phyloP scores from a whole-genome alignment of 1,284 basidiomycete species.

The Boletus holoroseus region DNA sequence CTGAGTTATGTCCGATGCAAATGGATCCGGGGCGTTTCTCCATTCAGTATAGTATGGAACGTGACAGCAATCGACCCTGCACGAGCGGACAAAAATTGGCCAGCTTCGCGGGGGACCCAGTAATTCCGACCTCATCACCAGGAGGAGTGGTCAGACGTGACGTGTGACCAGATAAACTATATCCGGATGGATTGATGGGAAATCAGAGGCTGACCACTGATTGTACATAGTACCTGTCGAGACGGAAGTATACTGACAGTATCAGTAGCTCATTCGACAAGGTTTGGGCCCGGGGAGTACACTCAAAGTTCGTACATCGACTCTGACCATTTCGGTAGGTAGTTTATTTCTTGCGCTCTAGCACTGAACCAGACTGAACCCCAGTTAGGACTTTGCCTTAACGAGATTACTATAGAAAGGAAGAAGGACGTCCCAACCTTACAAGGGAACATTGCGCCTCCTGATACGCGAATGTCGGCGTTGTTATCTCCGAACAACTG shows the following conservation, averaged over 20 bases:
- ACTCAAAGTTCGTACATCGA: background rate
- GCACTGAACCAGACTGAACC: background rate
- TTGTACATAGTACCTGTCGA: background rate
- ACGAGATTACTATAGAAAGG: background rate
- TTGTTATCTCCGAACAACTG: conserved; percentile 9
- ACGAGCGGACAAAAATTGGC: background rate
- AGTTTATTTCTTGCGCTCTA: background rate
- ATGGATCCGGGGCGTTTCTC: background rate
- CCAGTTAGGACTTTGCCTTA: conserved; percentile 1
- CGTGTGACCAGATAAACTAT: background rate
- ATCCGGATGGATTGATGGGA: background rate
- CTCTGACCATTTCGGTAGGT: background rate
- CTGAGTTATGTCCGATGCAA: background rate
- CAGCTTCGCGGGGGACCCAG: background rate
- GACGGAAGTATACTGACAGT: background rate
- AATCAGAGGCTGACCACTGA: background rate
- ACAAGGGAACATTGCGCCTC: conserved; percentile 13
- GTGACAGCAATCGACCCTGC: background rate
- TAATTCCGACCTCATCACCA: background rate
- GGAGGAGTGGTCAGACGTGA: background rate
- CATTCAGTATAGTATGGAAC: background rate
- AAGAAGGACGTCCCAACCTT: background rate
- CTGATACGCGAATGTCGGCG: conserved; percentile 17
- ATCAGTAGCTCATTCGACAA: background rate
- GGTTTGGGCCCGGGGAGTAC: background rate